Conservation (phyloP, 805 yeast species). For the Pachysolen tannophilus region DNA sequence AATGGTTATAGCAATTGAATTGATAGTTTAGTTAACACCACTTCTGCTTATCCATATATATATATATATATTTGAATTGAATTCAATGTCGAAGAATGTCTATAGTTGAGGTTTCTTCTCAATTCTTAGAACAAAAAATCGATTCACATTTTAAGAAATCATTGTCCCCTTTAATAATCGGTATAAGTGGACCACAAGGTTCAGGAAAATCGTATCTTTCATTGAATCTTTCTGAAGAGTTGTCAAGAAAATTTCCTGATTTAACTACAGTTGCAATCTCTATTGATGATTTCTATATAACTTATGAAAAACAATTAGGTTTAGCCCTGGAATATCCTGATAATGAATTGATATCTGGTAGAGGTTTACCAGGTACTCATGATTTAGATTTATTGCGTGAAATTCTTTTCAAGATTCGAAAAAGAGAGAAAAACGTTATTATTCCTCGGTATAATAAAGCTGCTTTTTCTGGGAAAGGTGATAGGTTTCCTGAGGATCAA, state of each 20-base stretch:
- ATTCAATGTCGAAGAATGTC: too few relatives aligned
- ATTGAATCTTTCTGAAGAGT: slow-evolving; percentile 24
- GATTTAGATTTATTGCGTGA: slow-evolving; percentile 44
- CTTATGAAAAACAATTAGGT: slow-evolving; percentile 48
- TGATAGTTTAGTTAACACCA: too few relatives aligned
- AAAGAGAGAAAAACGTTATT: slow-evolving; percentile 19
- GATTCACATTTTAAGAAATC: slow-evolving; percentile 10
- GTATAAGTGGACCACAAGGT: slow-evolving; percentile 71
- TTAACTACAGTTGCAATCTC: slow-evolving; percentile 46
- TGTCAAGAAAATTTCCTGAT: slow-evolving; percentile 27
- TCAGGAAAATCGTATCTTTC: slow-evolving; percentile 66
- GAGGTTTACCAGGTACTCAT: slow-evolving; percentile 95
- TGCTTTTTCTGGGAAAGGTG: slow-evolving; percentile 66
- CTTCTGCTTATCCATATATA: too few relatives aligned
- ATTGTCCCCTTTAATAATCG: slow-evolving; percentile 34
- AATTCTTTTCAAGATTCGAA: slow-evolving; percentile 25
- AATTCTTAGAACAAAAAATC: slow-evolving; percentile 24
- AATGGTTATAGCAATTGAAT: too few relatives aligned
- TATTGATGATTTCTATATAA: slow-evolving; percentile 80
- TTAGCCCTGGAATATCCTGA: slow-evolving; percentile 31
- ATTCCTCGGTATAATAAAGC: slow-evolving; percentile 80
- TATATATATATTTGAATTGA: too few relatives aligned
- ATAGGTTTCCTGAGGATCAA: slow-evolving; percentile 36
- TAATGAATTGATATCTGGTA: slow-evolving; percentile 54
- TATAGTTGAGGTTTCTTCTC: slow-evolving; percentile 11